Evolutionary conservation across 257 asterid species (phyloP), one percentile per base, ranked within the genome.

Genomic region (Hygrophila difformis): DNA sequence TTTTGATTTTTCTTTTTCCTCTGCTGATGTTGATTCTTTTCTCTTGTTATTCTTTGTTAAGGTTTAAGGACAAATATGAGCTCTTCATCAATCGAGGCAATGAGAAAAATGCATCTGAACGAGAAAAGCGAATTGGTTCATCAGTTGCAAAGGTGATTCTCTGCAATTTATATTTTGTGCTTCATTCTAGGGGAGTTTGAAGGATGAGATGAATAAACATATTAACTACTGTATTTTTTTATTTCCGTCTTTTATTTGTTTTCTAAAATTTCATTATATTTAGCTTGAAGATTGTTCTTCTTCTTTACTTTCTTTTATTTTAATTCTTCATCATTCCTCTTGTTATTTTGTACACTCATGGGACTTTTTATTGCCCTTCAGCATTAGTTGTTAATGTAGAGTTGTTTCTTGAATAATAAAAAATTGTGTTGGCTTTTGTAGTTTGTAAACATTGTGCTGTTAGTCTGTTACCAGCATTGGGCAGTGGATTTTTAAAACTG

Each of bases 61-160:
- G 97, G 82, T 88, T 88, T 64, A 88, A 74, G 70, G 91, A 84
- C 12, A 88, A 75, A 62, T 88, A 76, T 22, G 97, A 88, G 76
- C 46, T 67, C 64, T 55, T 39, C 68, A 84, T 88, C 61, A 82
- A 63, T 64, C 81, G 97, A 39, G 97, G 94, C 44, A 88, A 70
- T 34, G 95, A 88, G 56, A 88, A 81, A 68, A 82, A 77, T 73
- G 97, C 96, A 23, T 84, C 87, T 43, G 94, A 84, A 42, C 73
- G 96, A 53, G 97, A 89, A 68, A 89, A 89, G 67, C 79, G 69
- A 47, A 59, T 76, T 62, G 94, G 94, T 59, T 84, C 97, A 37
- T 49, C 91, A 12, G 93, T 82, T 64, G 97, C 97, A 13, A 81
- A 79, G 96, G 97, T 89, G 63, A 74, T 49, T 31, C 6, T 51